Base-by-base conservation (phyloP, 768 basidiomycete species). In the Russula foetens region DNA sequence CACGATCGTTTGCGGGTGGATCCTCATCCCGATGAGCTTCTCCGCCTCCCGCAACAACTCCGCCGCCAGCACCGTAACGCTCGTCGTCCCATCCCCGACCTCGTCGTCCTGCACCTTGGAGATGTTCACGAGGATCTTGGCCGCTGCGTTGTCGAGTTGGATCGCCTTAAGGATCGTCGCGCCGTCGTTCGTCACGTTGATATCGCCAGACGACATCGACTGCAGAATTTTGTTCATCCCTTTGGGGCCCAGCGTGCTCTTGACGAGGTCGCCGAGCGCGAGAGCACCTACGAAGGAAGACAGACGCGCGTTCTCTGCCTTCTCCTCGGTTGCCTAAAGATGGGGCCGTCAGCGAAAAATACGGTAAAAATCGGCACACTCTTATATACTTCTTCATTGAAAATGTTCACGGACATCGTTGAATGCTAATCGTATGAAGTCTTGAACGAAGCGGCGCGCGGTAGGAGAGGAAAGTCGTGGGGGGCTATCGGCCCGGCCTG, bases 221-320 rank as follows among this genome's bases (percentile, higher is more conserved):
- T 95, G 96, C 17, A 99, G 84, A 64, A 99, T 98, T 79, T 98
- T 98, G 85, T 98, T 98, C 96, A 98, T 99, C 57, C 97, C 97
- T 23, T 99, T 98, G 24, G 97, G 97, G 9, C 97, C 97, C 2
- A 99, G 82, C 8, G 97, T 99, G 1, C 94, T 96, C 76, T 98
- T 98, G 69, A 99, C 96, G 66, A 99, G 85, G 77, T 99, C 97
- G 45, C 97, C 97, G 35, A 99, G 81, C 0, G 97, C 97, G 67
- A 97, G 84, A 7, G 97, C 96, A 35, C 97, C 97, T 56, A 99
- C 91, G 73, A 99, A 99, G 3, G 93, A 96, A 4, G 94, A 94
- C 66, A 99, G 86, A 74, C 96, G 92, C 71, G 96, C 96, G 80
- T 94, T 92, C 77, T 98, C 95, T 21, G 93, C 94, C 72, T 93